A percentile compares a stretch with the other conserved stretches of the same genome.
These are phyloP conservation scores for Neonectria ditissima DNA, from an alignment of 2,329 filamentous ascomycete genomes.

Conservation along the genomic window DNA sequence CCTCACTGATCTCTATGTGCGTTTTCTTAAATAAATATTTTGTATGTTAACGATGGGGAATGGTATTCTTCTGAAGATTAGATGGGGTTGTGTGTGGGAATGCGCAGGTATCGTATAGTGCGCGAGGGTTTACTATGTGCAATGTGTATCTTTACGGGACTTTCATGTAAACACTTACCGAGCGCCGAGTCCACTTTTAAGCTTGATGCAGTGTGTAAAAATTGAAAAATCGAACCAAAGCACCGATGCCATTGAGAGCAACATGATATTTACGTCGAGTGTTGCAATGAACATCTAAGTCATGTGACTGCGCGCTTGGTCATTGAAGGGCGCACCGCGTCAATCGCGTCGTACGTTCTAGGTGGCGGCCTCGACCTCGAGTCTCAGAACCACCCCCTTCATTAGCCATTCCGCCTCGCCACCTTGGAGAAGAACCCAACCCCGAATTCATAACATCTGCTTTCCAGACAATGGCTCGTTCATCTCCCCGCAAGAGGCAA, in stretches of 20 bases:
- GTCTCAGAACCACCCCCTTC: neutral
- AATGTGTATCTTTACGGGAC: neutral
- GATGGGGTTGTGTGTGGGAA: neutral
- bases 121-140: neutral
- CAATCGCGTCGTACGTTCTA: constrained; percentile 33
- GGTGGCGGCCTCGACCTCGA: neutral
- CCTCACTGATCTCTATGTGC: neutral
- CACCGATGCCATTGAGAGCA: neutral
- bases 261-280: neutral
- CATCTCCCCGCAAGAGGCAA: constrained; percentile 50
- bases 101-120: neutral
- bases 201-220: neutral
- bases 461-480: constrained; percentile 48
- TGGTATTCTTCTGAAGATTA: neutral
- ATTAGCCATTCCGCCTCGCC: neutral
- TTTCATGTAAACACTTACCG: neutral
- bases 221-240: neutral
- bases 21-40: neutral
- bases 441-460: neutral
- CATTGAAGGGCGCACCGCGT: constrained; percentile 33
- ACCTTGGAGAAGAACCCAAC: neutral
- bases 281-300: constrained; percentile 12
- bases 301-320: constrained; percentile 43
- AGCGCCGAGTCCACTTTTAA: neutral
- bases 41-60: constrained; percentile 9